Conservation (phyloP, 2,329 filamentous ascomycete species). For the Fusarium sororula region DNA sequence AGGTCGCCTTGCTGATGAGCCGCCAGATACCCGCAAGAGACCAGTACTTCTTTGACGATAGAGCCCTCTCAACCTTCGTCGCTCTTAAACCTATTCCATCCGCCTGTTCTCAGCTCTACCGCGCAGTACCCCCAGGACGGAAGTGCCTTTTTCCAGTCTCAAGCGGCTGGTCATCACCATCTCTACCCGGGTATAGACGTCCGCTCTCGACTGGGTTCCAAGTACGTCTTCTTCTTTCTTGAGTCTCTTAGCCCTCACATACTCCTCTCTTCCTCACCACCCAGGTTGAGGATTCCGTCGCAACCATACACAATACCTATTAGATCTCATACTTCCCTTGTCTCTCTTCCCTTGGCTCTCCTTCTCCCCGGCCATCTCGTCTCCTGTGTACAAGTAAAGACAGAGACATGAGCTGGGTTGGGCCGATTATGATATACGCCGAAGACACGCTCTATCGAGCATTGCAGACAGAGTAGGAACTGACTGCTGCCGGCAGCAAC, state of each 20-base stretch:
- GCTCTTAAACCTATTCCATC: conserved; percentile 62
- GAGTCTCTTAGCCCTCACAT: neutral
- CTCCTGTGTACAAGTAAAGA: neutral
- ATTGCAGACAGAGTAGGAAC: conserved; percentile 21
- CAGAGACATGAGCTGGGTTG: conserved; percentile 2
- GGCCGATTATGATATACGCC: conserved; percentile 3
- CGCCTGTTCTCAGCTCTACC: conserved; percentile 56
- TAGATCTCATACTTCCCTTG: neutral
- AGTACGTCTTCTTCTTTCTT: conserved; percentile 54
- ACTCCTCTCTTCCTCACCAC: conserved; percentile 1
- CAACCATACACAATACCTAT: neutral
- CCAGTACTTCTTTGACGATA: conserved; percentile 62
- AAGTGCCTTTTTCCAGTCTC: conserved; percentile 59
- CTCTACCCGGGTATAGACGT: conserved; percentile 61
- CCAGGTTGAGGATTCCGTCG: neutral
- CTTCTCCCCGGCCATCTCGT: neutral
- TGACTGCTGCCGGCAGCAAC: conserved; percentile 52
- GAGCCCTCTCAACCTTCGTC: conserved; percentile 62
- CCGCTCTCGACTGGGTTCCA: conserved; percentile 63
- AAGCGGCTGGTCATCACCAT: conserved; percentile 51
- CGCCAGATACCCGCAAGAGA: conserved; percentile 65
- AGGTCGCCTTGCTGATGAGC: conserved; percentile 41
- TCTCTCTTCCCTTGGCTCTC: neutral
- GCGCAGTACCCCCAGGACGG: conserved; percentile 61
- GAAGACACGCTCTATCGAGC: conserved; percentile 1